Evolutionary conservation across 2,329 filamentous ascomycete genomes (phyloP), one percentile per base, ranked within the genome.

Genomic region (Stagonosporopsis chrysanthemi): DNA sequence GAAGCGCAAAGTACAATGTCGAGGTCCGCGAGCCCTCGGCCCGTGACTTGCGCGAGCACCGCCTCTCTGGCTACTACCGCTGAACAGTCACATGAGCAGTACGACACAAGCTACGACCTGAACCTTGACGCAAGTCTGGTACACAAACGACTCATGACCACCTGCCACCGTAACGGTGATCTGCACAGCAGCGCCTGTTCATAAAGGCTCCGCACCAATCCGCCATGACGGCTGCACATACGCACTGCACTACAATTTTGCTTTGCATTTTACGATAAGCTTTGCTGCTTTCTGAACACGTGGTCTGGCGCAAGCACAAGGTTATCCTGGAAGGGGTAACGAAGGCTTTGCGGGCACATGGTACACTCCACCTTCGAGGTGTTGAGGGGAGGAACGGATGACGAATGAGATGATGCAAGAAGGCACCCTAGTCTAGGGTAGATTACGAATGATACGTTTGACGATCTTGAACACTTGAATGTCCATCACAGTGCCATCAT

Each of bases 21-120:
- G 77, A 79, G 59, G 72, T 78, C 60, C 75, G 77, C 33, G 74
- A 79, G 64, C 77, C 77, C n/a, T 70, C 72, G 17, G 46, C 52
- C 36, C 69, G 72, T 46, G 72, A 76, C 61, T 40, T 73, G 45
- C 74, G 72, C 63, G 72, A 75, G 60, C 69, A 75, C 64, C 72
- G 74, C 22, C 69, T 68, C 38, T 75, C 74, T 45, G 73, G 69
- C 65, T 77, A 77, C 71, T 76, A 77, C 67, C 65, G 69, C 59
- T 76, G 73, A 76, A 71, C 38, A 50, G 60, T 39, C 53, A 50
- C 42, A 35, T 58, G 47, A 55, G 44, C 14, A 29, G 43, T 14
- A 51, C 53, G 57, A 50, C 64, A 22, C 39, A 48, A 39, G 39
- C 48, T 40, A 41, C 19, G 40, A 29, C 14, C 19, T 48, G 1